phyloP scores from a whole-genome alignment of 129 eudicot species.

The Pulicaria dysenterica region DNA sequence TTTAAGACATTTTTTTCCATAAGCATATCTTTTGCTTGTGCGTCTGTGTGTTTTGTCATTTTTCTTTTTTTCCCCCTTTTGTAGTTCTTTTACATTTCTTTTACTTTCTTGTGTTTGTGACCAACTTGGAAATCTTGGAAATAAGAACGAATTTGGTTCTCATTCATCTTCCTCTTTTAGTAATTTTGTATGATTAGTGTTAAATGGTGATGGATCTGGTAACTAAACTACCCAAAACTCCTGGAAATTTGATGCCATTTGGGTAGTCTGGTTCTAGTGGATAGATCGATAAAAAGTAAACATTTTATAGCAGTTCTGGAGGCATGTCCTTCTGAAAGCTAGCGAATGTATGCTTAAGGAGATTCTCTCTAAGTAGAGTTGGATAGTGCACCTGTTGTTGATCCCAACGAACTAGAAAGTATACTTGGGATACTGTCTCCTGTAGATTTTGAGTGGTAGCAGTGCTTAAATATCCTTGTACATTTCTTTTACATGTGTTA shows the following conservation, averaged over 20 bases:
- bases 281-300: no score
- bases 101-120: constrained; percentile 1
- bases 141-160: background rate
- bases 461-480: no score
- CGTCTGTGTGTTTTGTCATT: no score
- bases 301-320: no score
- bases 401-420: background rate
- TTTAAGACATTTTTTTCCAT: background rate
- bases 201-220: background rate
- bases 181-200: background rate
- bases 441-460: no score
- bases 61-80: background rate
- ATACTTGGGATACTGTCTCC: no score
- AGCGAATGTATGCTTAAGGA: no score
- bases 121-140: constrained; percentile 14
- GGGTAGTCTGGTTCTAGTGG: no score
- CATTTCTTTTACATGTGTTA: no score
- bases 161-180: background rate
- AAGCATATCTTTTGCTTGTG: background rate
- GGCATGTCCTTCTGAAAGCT: no score
- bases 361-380: background rate
- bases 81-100: background rate
- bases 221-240: no score
- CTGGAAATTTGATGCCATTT: no score
- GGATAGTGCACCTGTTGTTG: constrained; percentile 4